Percentiles rank a stretch among this genome's conserved stretches.
Conservation (phyloP, 805 yeast species). For the Lipomyces mesembrius region DNA sequence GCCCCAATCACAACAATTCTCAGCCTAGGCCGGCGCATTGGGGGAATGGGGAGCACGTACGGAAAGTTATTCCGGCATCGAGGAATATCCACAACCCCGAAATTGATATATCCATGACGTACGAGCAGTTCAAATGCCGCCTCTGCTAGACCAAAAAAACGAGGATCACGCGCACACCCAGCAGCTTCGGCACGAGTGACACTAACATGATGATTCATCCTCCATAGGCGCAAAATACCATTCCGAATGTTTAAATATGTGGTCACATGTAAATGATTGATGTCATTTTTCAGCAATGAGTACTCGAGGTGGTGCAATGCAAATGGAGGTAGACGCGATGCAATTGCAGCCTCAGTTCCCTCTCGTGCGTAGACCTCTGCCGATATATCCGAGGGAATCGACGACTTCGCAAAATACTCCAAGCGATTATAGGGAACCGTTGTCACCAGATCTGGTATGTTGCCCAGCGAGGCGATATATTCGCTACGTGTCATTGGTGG, state of each 20-base stretch:
- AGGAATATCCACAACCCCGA: slow-evolving; percentile 48
- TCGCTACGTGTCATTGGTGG: slow-evolving; percentile 37
- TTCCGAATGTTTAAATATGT: slow-evolving; percentile 51
- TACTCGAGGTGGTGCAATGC: slow-evolving; percentile 47
- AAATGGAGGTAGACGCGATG: slow-evolving; percentile 49
- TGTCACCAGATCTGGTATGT: slow-evolving; percentile 34
- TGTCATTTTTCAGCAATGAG: slow-evolving; percentile 44
- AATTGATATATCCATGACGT: slow-evolving; percentile 51
- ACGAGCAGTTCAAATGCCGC: slow-evolving; percentile 51
- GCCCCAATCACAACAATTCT: slow-evolving; percentile 85
- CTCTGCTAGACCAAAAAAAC: slow-evolving; percentile 49
- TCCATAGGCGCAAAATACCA: slow-evolving; percentile 51
- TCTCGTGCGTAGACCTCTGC: slow-evolving; percentile 33
- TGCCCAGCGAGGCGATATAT: slow-evolving; percentile 32
- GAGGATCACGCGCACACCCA: slow-evolving; percentile 49
- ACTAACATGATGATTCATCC: slow-evolving; percentile 49
- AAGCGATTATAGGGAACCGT: slow-evolving; percentile 38
- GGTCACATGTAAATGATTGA: slow-evolving; percentile 48
- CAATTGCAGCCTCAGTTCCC: slow-evolving; percentile 47
- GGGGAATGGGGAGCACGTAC: slow-evolving; percentile 32
- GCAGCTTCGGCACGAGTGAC: slow-evolving; percentile 52
- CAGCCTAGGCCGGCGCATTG: slow-evolving; percentile 45
- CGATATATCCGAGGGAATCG: slow-evolving; percentile 48
- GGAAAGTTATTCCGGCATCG: slow-evolving; percentile 36
- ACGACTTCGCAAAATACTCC: slow-evolving; percentile 48